Conservation (phyloP, 2,329 filamentous ascomycete species). For the Colletotrichum nymphaeae region DNA sequence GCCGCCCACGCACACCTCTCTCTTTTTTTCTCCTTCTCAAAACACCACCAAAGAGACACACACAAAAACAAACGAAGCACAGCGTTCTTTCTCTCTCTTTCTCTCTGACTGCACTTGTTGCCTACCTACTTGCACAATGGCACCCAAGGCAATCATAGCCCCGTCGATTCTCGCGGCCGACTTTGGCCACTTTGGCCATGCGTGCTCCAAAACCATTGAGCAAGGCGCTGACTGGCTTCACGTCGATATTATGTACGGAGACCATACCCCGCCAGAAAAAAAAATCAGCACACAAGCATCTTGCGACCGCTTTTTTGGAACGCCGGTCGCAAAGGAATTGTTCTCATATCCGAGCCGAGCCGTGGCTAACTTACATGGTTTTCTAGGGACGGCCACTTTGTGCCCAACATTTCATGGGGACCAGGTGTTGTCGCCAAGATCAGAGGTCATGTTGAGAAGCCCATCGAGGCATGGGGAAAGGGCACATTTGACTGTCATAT, state of each 20-base stretch:
- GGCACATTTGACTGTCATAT: conserved; percentile 99
- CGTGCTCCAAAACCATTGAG: conserved; percentile 86
- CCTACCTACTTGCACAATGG: conserved; percentile 66
- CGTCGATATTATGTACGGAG: conserved; percentile 83
- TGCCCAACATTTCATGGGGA: conserved; percentile 98
- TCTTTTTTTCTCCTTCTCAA: not conserved
- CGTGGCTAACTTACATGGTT: conserved; percentile 1
- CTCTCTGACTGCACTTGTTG: not conserved
- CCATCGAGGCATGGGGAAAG: conserved; percentile 75
- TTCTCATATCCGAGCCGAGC: not conserved
- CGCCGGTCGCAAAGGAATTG: conserved; percentile 1
- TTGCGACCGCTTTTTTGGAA: conserved; percentile 3
- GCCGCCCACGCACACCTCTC: conserved; percentile 24
- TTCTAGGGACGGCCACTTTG: conserved; percentile 94
- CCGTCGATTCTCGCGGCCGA: conserved; percentile 98
- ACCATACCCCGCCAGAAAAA: not conserved
- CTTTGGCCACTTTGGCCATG: conserved; percentile 88
- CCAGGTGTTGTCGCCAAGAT: conserved; percentile 96
- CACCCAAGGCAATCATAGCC: conserved; percentile 92
- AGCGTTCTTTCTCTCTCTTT: not conserved
- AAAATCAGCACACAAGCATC: conserved; percentile 11
- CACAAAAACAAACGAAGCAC: not conserved
- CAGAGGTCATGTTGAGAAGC: conserved; percentile 83
- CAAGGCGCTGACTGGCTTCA: conserved; percentile 94
- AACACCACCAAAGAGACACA: not conserved